Evolutionary conservation across 2,329 filamentous ascomycete genomes (phyloP).

Genomic region (Penicillium aurantiogriseum): DNA sequence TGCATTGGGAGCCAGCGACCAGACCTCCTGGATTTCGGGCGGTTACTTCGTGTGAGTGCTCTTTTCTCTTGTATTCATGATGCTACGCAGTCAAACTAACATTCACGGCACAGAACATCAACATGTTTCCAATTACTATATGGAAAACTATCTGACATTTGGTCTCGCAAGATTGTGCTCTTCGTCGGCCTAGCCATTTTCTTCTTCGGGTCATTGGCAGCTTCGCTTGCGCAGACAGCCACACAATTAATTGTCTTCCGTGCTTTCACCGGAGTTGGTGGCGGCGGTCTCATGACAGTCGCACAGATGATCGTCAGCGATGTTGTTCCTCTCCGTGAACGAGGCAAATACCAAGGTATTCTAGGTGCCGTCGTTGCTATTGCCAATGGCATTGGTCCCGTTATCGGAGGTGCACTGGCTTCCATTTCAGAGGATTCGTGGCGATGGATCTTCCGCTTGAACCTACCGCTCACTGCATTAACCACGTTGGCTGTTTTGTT

Average conservation of each 20-base stretch:
- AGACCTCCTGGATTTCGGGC: slow-evolving; percentile 56
- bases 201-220: slow-evolving; percentile 57
- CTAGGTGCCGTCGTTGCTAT: slow-evolving; percentile 53
- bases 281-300: slow-evolving; percentile 59
- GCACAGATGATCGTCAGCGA: slow-evolving; percentile 63
- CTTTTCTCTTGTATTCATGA: neutral
- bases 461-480: slow-evolving; percentile 53
- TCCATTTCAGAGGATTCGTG: slow-evolving; percentile 49
- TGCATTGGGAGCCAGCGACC: slow-evolving; percentile 49
- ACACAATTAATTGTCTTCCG: slow-evolving; percentile 61
- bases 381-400: slow-evolving; percentile 55
- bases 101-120: slow-evolving; percentile 58
- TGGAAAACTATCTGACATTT: slow-evolving; percentile 60
- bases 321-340: slow-evolving; percentile 57
- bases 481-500: slow-evolving; percentile 51
- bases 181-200: slow-evolving; percentile 55
- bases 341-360: slow-evolving; percentile 61
- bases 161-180: slow-evolving; percentile 59
- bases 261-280: slow-evolving; percentile 59
- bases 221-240: slow-evolving; percentile 56
- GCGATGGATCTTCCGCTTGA: slow-evolving; percentile 56
- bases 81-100: neutral
- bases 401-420: slow-evolving; percentile 54
- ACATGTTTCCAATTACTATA: slow-evolving; percentile 65
- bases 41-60: slow-evolving; percentile 56